Evolutionary conservation across 2,329 filamentous ascomycete genomes (phyloP), one percentile per base, ranked within the genome.

Genomic region (Metarhizium humberi): DNA sequence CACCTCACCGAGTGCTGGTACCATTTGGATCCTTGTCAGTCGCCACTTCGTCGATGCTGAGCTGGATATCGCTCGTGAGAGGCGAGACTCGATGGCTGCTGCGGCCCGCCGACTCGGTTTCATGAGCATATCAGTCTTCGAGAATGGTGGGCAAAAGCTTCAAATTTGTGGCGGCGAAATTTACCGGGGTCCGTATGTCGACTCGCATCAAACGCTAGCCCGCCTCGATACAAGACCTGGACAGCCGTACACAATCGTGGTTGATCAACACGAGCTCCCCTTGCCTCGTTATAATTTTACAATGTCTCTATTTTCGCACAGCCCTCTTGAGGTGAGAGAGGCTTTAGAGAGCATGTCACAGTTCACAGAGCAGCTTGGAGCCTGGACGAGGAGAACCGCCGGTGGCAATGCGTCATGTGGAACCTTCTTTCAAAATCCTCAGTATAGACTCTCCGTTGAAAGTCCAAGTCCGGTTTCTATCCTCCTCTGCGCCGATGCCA

Each of bases 191-290:
- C 88, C 90, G n/a, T 96, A 90, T 59, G 90, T 97, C 38, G 92
- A 96, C 70, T 95, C 92, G 2, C 91, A 91, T 1, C 95, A 97
- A 68, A 95, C 89, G 0, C 81, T 99, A 7, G 82, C 95, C 48
- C 85, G 87, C 56, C 79, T 95, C 3, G 60, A 68, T 11, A 61
- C 68, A 5, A 61, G 61, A 36, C 71, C 74, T 4, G 68, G 67
- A n/a, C 73, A 69, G 49, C 63, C 66, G 4, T 80, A 80, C 61
- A 81, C 78, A 1, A 74, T 88, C 5, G 88, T 92, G 7, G 76
- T 91, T 32, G 86, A 90, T 16, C 87, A 95, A 63, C 86, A 95
- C 63, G 85, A 87, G 42, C 78, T 97, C 4, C 86, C 88, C 2
- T 73, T 87, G 3, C 78, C 82, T 1, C 78, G 75, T 25, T 92